Evolutionary conservation across 2,329 filamentous ascomycete species (phyloP).

Genomic region (Exophiala aquamarina): DNA sequence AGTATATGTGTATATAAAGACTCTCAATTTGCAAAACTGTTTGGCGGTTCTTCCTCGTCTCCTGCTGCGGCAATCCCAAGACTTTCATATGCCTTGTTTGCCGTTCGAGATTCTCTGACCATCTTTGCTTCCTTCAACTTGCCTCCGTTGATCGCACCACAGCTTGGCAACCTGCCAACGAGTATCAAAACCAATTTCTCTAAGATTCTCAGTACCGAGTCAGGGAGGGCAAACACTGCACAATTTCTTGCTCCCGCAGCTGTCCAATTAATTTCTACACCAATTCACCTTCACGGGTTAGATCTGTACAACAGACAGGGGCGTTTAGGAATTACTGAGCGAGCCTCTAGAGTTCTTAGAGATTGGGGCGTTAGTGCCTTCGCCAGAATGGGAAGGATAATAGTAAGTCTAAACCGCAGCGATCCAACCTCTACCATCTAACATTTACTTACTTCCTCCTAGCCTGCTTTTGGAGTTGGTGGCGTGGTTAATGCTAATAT

Average conservation of each 20-base stretch:
- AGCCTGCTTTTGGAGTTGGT: conserved; percentile 80
- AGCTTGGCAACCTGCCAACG: conserved; percentile 62
- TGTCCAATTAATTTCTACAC: conserved; percentile 76
- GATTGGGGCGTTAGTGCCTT: conserved; percentile 74
- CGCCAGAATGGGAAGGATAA: conserved; percentile 75
- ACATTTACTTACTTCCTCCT: conserved; percentile 36
- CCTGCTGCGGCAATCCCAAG: conserved; percentile 55
- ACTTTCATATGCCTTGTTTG: conserved; percentile 73
- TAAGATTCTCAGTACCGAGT: conserved; percentile 28
- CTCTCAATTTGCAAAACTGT: conserved; percentile 76
- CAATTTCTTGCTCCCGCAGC: conserved; percentile 78
- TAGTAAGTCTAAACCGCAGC: conserved; percentile 10
- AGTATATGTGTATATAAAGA: conserved; percentile 81
- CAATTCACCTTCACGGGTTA: conserved; percentile 77
- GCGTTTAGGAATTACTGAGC: conserved; percentile 50
- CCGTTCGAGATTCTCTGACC: conserved; percentile 75
- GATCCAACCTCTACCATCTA: neutral
- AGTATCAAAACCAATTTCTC: conserved; percentile 49
- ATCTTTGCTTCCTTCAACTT: conserved; percentile 92
- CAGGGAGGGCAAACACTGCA: conserved; percentile 48
- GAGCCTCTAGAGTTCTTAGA: conserved; percentile 62
- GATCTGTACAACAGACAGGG: conserved; percentile 75
- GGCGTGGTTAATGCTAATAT: conserved; percentile 71
- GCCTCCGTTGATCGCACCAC: conserved; percentile 73
- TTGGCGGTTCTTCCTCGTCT: conserved; percentile 41